These are phyloP conservation scores for Macrocybe gigantea DNA, from an alignment of 768 basidiomycete genomes.

Conservation along the genomic window DNA sequence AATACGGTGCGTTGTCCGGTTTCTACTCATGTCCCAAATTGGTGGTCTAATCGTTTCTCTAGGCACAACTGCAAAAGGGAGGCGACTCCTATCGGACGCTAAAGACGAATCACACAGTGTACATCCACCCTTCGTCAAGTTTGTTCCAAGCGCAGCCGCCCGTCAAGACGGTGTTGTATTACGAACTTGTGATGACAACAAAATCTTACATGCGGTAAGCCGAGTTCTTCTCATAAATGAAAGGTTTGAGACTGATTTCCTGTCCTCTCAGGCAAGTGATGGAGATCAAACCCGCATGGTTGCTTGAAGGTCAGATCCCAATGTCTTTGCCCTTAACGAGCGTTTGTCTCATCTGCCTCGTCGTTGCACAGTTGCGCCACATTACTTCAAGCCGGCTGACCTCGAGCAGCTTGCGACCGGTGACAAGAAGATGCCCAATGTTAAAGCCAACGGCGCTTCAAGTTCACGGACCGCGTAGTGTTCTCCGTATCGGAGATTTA, in stretches of 20 bases:
- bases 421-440: slow-evolving; percentile 94
- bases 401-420: slow-evolving; percentile 73
- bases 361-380: slow-evolving; percentile 71
- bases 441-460: slow-evolving; percentile 52
- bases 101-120: slow-evolving; percentile 94
- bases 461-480: slow-evolving; percentile 19
- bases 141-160: slow-evolving; percentile 96
- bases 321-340: slow-evolving; percentile 2
- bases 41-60: neutral
- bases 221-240: neutral
- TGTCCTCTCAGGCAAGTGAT: slow-evolving; percentile 68
- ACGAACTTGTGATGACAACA: slow-evolving; percentile 95
- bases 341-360: slow-evolving; percentile 5
- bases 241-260: neutral
- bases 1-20: slow-evolving; percentile 59
- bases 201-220: slow-evolving; percentile 90
- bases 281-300: slow-evolving; percentile 96
- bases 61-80: slow-evolving; percentile 91
- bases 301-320: slow-evolving; percentile 69
- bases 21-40: neutral
- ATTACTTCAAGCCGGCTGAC: slow-evolving; percentile 89
- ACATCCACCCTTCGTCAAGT: slow-evolving; percentile 94
- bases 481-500: neutral
- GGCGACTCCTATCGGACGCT: slow-evolving; percentile 97
- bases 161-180: slow-evolving; percentile 84